Evolutionary conservation across 441 rosid species (phyloP), one percentile per base, ranked within the genome.

Genomic region (Pelargonium fulgidum): DNA sequence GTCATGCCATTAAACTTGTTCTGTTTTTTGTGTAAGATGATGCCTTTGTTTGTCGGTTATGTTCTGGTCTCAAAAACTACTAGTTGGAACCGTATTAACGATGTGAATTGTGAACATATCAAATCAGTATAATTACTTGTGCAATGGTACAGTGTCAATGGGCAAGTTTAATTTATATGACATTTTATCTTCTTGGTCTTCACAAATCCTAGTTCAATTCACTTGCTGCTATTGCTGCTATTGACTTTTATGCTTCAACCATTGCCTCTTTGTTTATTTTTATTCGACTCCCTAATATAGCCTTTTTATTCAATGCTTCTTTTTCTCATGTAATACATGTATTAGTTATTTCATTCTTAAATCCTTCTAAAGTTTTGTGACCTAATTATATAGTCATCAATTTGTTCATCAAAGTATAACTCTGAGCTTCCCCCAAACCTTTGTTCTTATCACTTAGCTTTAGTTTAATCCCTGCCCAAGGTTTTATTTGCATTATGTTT

Each of bases 41-140:
- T 58, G 62, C 62, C 62, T 58, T 58, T 19, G 26, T 19, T 56
- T 56, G 9, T 19, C 17, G 62, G 62, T 29, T 56, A 29, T 56
- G 62, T 56, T 19, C 62, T 12, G 22, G 8, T 17, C 8, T 56
- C 62, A 11, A 56, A 56, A 58, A 8, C 29, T 58, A 58, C 9
- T 19, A 58, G 20, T 58, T 58, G 63, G 17, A 58, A 8, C 11
- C 20, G 63, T 58, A 58, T 58, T 58, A 29, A 3, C 20, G 63
- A 58, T 3, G 20, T 20, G 6, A 8, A 20, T 26, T 3, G 20
- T 20, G n/a, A 19, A 20, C 63, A 58, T 19, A 19, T 58, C 63
- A 19, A 9, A 12, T 58, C 63, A 19, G 26, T 19, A 19, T 58
- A 58, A 20, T 58, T 58, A 9, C 63, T 19, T 17, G 33, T 16